These are phyloP conservation scores for Leccinum arenicola DNA, from an alignment of 768 basidiomycete genomes.

Conservation along the genomic window DNA sequence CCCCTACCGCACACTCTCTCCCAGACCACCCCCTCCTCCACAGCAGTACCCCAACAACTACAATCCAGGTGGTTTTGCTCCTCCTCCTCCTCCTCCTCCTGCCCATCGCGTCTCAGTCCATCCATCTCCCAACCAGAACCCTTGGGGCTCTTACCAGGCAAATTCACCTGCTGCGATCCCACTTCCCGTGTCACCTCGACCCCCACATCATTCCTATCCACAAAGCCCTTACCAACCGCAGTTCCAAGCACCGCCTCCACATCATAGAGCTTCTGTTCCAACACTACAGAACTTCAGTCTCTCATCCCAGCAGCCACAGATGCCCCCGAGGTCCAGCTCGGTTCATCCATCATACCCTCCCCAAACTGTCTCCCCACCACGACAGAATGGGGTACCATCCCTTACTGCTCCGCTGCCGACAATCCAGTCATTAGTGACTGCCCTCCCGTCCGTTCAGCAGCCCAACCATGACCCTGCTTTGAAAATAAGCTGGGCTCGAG, in stretches of 20 bases:
- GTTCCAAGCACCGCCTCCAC: slow-evolving; percentile 20
- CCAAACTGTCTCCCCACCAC: slow-evolving; percentile 24
- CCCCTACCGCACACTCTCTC: slow-evolving; percentile 21
- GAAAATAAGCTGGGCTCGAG: slow-evolving; percentile 76
- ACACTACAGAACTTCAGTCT: slow-evolving; percentile 22
- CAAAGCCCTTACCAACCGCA: slow-evolving; percentile 21
- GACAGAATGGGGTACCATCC: slow-evolving; percentile 35
- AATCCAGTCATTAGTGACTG: slow-evolving; percentile 54
- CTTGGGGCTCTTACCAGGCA: slow-evolving; percentile 14
- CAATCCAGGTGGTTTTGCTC: slow-evolving; percentile 15
- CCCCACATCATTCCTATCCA: slow-evolving; percentile 16
- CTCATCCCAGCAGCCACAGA: slow-evolving; percentile 23
- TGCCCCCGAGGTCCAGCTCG: slow-evolving; percentile 18
- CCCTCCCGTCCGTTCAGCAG: slow-evolving; percentile 49
- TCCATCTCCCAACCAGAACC: slow-evolving; percentile 25
- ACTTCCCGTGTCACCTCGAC: slow-evolving; percentile 21
- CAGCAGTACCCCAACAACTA: slow-evolving; percentile 17
- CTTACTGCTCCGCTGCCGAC: slow-evolving; percentile 70
- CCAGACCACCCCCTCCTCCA: slow-evolving; percentile 24
- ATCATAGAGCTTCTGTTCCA: slow-evolving; percentile 23
- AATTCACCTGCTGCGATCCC: slow-evolving; percentile 17
- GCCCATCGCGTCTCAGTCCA: slow-evolving; percentile 20
- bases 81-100: not conserved
- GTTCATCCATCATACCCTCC: slow-evolving; percentile 19
- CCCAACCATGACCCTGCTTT: slow-evolving; percentile 55